Evolutionary conservation across 169 alveolate genomes (phyloP).

Genomic region (Sarcocystis neurona): DNA sequence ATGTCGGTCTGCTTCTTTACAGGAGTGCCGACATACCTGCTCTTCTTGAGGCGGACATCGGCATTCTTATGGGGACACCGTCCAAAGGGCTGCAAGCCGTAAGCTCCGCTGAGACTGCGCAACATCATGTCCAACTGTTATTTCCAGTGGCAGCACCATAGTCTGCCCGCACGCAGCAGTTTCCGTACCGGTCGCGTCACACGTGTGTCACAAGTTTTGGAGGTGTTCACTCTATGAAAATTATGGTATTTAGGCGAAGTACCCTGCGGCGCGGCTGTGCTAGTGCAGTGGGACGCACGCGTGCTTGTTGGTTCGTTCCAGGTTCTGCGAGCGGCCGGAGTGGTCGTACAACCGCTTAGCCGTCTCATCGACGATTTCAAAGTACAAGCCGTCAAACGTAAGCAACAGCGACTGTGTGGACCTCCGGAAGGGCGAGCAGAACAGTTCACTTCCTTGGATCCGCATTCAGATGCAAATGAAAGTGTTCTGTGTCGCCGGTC

Average conservation of each 20-base stretch:
- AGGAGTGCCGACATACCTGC: not conserved
- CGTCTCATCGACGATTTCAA: not conserved
- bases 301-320: not conserved
- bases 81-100: not conserved
- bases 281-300: not conserved
- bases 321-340: not conserved
- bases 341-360: not conserved
- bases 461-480: too few relatives aligned
- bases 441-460: not conserved
- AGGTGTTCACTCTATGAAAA: too few relatives aligned
- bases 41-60: slow-evolving; percentile 36
- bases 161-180: too few relatives aligned
- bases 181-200: too few relatives aligned
- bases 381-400: too few relatives aligned
- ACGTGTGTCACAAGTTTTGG: too few relatives aligned
- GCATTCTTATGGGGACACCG: slow-evolving; percentile 6
- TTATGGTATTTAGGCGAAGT: too few relatives aligned
- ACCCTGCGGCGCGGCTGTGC: not conserved
- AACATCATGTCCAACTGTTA: too few relatives aligned
- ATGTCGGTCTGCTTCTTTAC: not conserved
- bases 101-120: too few relatives aligned
- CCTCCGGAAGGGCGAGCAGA: not conserved
- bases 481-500: too few relatives aligned
- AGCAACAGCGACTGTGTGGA: not conserved
- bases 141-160: too few relatives aligned